phyloP scores from a whole-genome alignment of 2,329 filamentous ascomycete genomes.

The Periconia sp. region DNA sequence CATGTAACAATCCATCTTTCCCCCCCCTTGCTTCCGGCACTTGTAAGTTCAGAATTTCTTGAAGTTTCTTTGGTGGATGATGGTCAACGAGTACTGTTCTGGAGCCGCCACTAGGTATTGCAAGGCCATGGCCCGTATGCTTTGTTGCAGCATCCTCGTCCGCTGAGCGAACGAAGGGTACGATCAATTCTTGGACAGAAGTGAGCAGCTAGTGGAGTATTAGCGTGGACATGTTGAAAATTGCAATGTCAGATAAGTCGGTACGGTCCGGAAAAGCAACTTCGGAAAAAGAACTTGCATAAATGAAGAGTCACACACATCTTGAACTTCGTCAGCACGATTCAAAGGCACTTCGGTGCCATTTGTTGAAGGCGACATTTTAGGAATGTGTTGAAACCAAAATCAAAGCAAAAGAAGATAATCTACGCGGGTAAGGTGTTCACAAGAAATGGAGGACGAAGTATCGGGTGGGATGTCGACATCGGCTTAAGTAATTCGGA shows the following conservation, averaged over 20 bases:
- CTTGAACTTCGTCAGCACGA: slow-evolving; percentile 46
- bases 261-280: too few relatives aligned
- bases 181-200: slow-evolving; percentile 69
- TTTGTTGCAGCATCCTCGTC: slow-evolving; percentile 66
- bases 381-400: not conserved
- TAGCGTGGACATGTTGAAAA: not conserved
- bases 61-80: slow-evolving; percentile 51
- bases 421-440: not conserved
- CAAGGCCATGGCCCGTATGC: slow-evolving; percentile 62
- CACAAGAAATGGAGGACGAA: too few relatives aligned
- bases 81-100: slow-evolving; percentile 52
- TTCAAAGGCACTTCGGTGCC: slow-evolving; percentile 28
- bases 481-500: slow-evolving; percentile 14
- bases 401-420: not conserved
- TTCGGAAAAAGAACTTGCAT: slow-evolving; percentile 10
- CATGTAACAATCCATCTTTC: slow-evolving; percentile 49
- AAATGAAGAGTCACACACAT: slow-evolving; percentile 30
- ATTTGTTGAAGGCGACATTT: slow-evolving; percentile 6
- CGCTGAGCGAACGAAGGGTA: slow-evolving; percentile 74
- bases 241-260: too few relatives aligned
- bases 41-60: slow-evolving; percentile 45
- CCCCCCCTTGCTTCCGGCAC: slow-evolving; percentile 46
- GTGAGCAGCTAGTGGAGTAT: slow-evolving; percentile 64
- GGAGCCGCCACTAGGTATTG: slow-evolving; percentile 67
- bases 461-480: slow-evolving; percentile 20